Evolutionary conservation across 1,284 basidiomycete species (phyloP).

Genomic region (Psilocybe mexicana): DNA sequence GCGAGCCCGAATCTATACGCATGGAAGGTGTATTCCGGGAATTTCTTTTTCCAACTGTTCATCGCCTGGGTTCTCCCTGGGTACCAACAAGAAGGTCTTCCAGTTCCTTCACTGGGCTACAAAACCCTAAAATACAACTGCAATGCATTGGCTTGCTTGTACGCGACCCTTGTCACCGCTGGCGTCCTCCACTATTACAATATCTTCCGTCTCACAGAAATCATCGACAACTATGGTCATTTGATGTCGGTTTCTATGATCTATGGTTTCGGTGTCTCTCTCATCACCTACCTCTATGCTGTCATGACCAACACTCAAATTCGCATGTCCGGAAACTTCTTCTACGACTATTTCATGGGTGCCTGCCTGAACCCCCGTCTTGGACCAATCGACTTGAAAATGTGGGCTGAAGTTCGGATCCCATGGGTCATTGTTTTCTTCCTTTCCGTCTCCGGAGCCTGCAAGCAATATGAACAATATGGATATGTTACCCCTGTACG

Average conservation of each 20-base stretch:
- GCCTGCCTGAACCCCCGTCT: conserved; percentile 93
- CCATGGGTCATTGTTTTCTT: conserved; percentile 98
- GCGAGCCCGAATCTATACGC: conserved; percentile 90
- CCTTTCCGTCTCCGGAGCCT: conserved; percentile 88
- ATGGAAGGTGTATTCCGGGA: conserved; percentile 86
- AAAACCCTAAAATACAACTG: conserved; percentile 96
- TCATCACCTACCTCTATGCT: conserved; percentile 78
- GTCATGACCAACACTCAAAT: conserved; percentile 80
- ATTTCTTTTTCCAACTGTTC: conserved; percentile 88
- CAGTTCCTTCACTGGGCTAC: conserved; percentile 90
- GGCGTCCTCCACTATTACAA: conserved; percentile 77
- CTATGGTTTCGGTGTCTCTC: conserved; percentile 82
- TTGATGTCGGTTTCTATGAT: conserved; percentile 97
- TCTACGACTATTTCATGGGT: conserved; percentile 98
- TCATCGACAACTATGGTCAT: conserved; percentile 96
- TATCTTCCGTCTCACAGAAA: conserved; percentile 89
- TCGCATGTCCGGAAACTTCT: conserved; percentile 91
- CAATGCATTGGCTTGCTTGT: conserved; percentile 90
- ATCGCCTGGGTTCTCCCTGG: conserved; percentile 93
- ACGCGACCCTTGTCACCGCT: conserved; percentile 82
- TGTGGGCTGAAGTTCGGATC: conserved; percentile 99
- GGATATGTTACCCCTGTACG: conserved; percentile 90
- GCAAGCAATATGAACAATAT: conserved; percentile 93
- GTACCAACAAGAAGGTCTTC: conserved; percentile 90
- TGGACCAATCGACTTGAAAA: conserved; percentile 94